Evolutionary conservation across 352 stramenopile species (phyloP), one percentile per base, ranked within the genome.

Genomic region (Ophiocytium majus): DNA sequence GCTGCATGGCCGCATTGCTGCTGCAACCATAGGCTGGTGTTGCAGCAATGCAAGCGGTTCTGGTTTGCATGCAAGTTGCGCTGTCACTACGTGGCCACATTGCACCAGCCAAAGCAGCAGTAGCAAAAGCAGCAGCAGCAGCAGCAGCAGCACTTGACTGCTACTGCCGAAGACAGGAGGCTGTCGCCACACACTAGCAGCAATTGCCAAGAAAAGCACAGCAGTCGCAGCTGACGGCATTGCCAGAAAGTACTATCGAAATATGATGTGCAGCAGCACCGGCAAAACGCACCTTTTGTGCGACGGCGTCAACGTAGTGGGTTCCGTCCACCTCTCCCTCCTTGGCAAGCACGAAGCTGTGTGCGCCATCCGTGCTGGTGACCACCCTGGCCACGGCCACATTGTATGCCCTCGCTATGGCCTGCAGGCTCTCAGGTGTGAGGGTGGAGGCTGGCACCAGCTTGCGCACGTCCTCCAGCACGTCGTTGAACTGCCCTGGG

Each of bases 401-500:
- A 78, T 78, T 78, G 17, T 43, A 78, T 5, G 66, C 66, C 35
- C 35, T 78, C 5, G 66, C 66, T 43, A 78, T 78, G 35, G 66
- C 66, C 17, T 78, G 66, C 66, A 78, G 35, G 35, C 35, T 78
- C 66, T 43, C 66, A 17, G 66, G 32, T 14, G 32, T 78, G 32
- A 78, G 66, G 5, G 14, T 43, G 32, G 32, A 35, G 10, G 66
- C 5, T 14, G 66, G 35, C 66, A 78, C 66, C 5, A 78, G 66
- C 66, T 78, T 78, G 32, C 5, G 32, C 32, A 78, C 5, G 14
- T 78, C 66, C 35, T 78, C 50, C 74, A 87, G 79, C 43, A 87
- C 83, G 28, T 87, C 83, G 57, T 50, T 79, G 66, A 87, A 87
- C 75, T 87, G 83, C 33, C 83, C 83, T 9, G 83, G 83, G 17